These are phyloP conservation scores for Forsythia viridissima DNA, from an alignment of 257 asterid species.

Conservation along the genomic window DNA sequence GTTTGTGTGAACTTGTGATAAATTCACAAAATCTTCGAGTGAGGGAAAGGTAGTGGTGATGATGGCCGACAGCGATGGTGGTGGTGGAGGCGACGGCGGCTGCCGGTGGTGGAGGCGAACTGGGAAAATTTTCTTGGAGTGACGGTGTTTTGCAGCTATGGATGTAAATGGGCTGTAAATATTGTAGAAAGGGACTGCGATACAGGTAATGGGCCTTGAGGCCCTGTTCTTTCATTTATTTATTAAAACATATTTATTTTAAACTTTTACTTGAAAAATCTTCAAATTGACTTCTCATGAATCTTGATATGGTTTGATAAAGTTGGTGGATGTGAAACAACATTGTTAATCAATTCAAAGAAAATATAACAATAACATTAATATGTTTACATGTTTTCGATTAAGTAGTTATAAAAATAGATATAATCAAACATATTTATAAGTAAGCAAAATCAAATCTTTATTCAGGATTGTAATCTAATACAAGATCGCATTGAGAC, in stretches of 20 bases:
- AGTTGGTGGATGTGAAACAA: too few species aligned
- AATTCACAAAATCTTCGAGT: background rate
- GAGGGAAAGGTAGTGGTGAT: background rate
- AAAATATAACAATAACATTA: too few species aligned
- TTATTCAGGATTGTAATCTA: too few species aligned
- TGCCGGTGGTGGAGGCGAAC: background rate
- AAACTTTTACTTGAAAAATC: too few species aligned
- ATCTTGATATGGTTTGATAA: too few species aligned
- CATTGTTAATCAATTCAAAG: too few species aligned
- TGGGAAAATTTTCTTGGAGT: background rate
- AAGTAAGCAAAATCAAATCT: too few species aligned
- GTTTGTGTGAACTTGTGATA: background rate
- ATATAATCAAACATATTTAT: too few species aligned
- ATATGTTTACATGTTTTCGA: too few species aligned
- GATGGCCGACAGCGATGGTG: background rate
- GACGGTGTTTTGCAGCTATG: background rate
- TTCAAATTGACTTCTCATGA: background rate
- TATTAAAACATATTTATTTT: too few species aligned
- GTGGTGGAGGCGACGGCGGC: background rate
- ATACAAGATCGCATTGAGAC: too few species aligned
- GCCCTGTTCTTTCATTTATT: background rate
- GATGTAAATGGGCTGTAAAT: background rate
- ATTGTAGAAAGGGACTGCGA: background rate
- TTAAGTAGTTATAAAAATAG: too few species aligned
- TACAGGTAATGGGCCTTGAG: background rate